Conservation (phyloP, 306 rosid genomes). For the Pyrus betulifolia region DNA sequence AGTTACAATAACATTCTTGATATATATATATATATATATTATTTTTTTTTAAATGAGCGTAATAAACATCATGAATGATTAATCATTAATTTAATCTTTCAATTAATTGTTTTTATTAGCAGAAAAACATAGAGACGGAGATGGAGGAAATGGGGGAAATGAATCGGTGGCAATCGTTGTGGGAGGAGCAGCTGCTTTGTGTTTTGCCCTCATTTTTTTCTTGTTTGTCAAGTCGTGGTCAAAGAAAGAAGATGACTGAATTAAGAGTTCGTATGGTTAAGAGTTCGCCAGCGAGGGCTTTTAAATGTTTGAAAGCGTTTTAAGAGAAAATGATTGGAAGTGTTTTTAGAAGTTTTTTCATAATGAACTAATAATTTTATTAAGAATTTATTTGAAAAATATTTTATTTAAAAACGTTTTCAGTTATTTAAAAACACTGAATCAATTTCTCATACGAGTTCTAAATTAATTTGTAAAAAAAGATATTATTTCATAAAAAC, state of each 20-base stretch:
- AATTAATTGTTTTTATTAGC: neutral
- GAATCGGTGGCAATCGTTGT: slow-evolving; percentile 39
- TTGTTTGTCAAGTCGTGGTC: slow-evolving; percentile 38
- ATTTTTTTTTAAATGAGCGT: too few species aligned
- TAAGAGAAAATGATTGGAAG: too few species aligned
- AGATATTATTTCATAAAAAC: neutral
- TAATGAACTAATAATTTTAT: too few species aligned
- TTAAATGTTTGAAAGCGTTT: too few species aligned
- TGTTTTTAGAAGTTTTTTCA: too few species aligned
- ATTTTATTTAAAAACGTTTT: too few species aligned
- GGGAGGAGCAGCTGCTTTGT: slow-evolving; percentile 53
- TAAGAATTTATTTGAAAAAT: too few species aligned
- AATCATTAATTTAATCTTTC: neutral
- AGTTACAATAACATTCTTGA: neutral
- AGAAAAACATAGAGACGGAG: slow-evolving; percentile 8
- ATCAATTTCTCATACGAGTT: too few species aligned
- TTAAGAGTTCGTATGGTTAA: too few species aligned
- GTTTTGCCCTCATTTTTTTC: slow-evolving; percentile 29
- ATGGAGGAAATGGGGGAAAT: neutral
- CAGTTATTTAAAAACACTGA: too few species aligned
- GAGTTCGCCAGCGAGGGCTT: rapidly evolving
- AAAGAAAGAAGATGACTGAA: slow-evolving; percentile 37
- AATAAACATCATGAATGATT: too few species aligned
- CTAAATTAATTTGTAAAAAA: neutral
- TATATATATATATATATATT: too few species aligned